Evolutionary conservation across 306 rosid species (phyloP), one percentile per base, ranked within the genome.

Genomic region (Cucurbita argyrosperma): DNA sequence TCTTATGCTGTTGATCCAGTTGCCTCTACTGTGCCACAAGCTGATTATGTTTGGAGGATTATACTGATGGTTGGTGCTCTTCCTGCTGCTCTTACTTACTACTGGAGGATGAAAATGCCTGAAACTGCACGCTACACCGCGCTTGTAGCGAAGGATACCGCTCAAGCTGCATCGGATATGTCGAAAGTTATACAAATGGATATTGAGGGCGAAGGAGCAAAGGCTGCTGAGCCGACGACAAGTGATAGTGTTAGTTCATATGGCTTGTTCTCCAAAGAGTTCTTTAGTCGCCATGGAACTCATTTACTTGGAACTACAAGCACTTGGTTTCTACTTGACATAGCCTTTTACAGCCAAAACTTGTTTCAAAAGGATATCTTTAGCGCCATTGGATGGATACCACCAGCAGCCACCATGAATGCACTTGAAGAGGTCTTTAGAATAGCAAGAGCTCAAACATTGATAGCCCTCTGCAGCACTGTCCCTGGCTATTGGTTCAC

Each of bases 401-500:
- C 90, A 16, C 18, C 85, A 0, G 89, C 96, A 11, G 46, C 80
- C 49, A 82, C 90, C 7, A 85, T 85, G 95, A 90, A 84, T 76
- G 95, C 92, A 6, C 62, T 90, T 13, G 84, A 88, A 7, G 96
- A 90, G 76, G 91, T 90, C 50, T 84, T 45, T 62, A 84, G 0
- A 37, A 87, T 90, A 4, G 85, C 90, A 37, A 85, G 86, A 76
- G 96, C 95, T 30, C 95, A 90, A 57, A 90, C 96, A 0, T 84
- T 90, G 8, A 87, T 90, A 71, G 96, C 96, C 58, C 63, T 90
- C 1, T 87, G 86, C 76, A 85, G 96, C 46, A 85, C 96, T 16
- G 92, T 90, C 74, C 96, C 95, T 0, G 96, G 95, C 9, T 90
- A 90, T 43, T 90, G 96, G 96, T 87, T 87, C 59, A 88, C 92